Conservation (phyloP, 345 rosid species). For the Aurinia saxatilis region DNA sequence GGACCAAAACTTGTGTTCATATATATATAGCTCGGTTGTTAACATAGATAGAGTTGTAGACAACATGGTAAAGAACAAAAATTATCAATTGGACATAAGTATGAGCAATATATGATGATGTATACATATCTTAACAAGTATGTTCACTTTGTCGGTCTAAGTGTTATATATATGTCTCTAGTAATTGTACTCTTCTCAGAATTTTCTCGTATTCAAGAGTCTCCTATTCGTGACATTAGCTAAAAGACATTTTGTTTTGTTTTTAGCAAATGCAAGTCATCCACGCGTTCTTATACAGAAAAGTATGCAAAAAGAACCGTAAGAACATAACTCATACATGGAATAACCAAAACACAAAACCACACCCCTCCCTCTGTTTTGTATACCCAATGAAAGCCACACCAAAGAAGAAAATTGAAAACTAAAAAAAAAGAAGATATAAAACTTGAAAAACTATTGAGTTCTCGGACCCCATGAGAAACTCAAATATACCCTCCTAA, state of each 20-base stretch:
- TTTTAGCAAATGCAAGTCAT: slow-evolving; percentile 7
- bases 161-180: not conserved
- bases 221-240: slow-evolving; percentile 4
- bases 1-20: slow-evolving; percentile 17
- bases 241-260: slow-evolving; percentile 4
- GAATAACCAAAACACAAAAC: slow-evolving; percentile 20
- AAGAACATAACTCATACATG: slow-evolving; percentile 24
- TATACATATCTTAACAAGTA: not conserved
- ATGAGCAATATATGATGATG: not conserved
- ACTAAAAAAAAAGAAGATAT: slow-evolving; percentile 1
- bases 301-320: slow-evolving; percentile 10
- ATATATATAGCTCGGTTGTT: slow-evolving; percentile 9
- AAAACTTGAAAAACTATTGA: slow-evolving; percentile 16
- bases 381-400: slow-evolving; percentile 31
- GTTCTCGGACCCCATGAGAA: slow-evolving; percentile 24
- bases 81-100: slow-evolving; percentile 6
- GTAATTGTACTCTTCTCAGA: not conserved
- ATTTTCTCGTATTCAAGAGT: not conserved
- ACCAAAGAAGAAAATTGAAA: slow-evolving; percentile 17
- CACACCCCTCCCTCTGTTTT: slow-evolving; percentile 19
- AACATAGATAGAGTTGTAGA: slow-evolving; percentile 16
- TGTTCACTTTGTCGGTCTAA: slow-evolving; percentile 21
- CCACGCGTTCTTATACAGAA: not conserved
- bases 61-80: slow-evolving; percentile 25
- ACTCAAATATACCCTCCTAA: slow-evolving; percentile 26